Conservation (phyloP, 495 filamentous ascomycete species). For the Niebla homalea region DNA sequence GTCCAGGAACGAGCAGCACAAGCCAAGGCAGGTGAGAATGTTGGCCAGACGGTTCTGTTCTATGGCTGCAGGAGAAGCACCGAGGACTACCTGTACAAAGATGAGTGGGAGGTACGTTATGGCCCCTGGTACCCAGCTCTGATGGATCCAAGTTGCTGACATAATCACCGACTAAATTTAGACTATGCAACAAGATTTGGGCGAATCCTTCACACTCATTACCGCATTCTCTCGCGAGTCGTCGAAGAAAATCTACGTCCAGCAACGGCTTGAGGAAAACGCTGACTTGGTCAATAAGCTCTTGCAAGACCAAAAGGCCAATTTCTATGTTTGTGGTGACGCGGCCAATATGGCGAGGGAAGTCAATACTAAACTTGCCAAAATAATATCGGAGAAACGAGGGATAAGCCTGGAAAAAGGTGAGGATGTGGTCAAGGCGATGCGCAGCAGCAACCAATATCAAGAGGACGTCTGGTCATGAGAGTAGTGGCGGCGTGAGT, state of each 20-base stretch:
- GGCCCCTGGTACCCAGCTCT: neutral
- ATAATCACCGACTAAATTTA: slow-evolving; percentile 20
- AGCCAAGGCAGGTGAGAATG: slow-evolving; percentile 64
- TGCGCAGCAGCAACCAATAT: slow-evolving; percentile 88
- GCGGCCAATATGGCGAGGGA: slow-evolving; percentile 97
- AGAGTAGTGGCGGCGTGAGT: neutral
- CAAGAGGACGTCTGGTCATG: slow-evolving; percentile 94
- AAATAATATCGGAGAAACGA: slow-evolving; percentile 74
- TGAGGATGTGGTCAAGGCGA: slow-evolving; percentile 91
- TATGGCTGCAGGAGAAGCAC: slow-evolving; percentile 75
- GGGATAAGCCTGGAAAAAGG: slow-evolving; percentile 69
- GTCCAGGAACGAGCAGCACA: slow-evolving; percentile 82
- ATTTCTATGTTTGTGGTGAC: slow-evolving; percentile 97
- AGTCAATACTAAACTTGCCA: slow-evolving; percentile 71
- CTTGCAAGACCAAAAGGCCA: slow-evolving; percentile 70
- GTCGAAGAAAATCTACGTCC: slow-evolving; percentile 84
- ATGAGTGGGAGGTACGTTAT: slow-evolving; percentile 80
- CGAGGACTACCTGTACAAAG: slow-evolving; percentile 86
- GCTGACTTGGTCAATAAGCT: slow-evolving; percentile 79
- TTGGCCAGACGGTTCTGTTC: slow-evolving; percentile 85
- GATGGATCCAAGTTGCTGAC: neutral
- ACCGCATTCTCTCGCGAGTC: slow-evolving; percentile 84
- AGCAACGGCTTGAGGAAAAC: slow-evolving; percentile 76
- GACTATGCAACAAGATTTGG: slow-evolving; percentile 69
- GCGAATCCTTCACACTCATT: slow-evolving; percentile 75